Evolutionary conservation across 2,329 filamentous ascomycete genomes (phyloP).

Genomic region (Fusarium chaquense): DNA sequence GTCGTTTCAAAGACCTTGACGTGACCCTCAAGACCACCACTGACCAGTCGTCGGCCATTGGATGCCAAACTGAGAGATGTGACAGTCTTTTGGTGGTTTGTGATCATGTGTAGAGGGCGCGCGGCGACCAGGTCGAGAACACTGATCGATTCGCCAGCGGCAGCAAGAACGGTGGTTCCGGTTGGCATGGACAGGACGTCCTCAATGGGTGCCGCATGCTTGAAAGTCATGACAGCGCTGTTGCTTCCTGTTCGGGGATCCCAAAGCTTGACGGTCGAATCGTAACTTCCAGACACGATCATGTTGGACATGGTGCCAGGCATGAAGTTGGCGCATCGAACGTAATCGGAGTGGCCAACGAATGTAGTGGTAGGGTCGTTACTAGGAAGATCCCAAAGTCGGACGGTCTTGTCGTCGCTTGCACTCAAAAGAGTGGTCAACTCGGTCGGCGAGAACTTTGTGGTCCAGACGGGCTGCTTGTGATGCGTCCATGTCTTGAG

Average conservation of each 20-base stretch:
- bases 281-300: slow-evolving; percentile 91
- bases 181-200: slow-evolving; percentile 87
- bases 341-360: slow-evolving; percentile 90
- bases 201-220: slow-evolving; percentile 91
- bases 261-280: slow-evolving; percentile 93
- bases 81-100: slow-evolving; percentile 98
- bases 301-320: slow-evolving; percentile 78
- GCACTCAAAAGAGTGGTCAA: slow-evolving; percentile 89
- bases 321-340: slow-evolving; percentile 88
- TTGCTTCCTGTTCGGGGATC: slow-evolving; percentile 80
- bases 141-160: slow-evolving; percentile 86
- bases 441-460: slow-evolving; percentile 90
- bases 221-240: slow-evolving; percentile 87
- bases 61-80: slow-evolving; percentile 87
- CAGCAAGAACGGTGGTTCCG: slow-evolving; percentile 86
- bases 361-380: slow-evolving; percentile 82
- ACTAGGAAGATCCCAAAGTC: slow-evolving; percentile 92
- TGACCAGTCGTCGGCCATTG: slow-evolving; percentile 82
- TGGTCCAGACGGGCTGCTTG: slow-evolving; percentile 93
- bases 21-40: slow-evolving; percentile 92
- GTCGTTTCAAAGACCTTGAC: slow-evolving; percentile 97
- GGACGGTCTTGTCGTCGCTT: slow-evolving; percentile 91
- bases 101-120: slow-evolving; percentile 85
- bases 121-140: slow-evolving; percentile 94
- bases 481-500: slow-evolving; percentile 95